These are phyloP conservation scores for Phlebiopsis flavidoalba DNA, from an alignment of 768 basidiomycete genomes.

Conservation along the genomic window DNA sequence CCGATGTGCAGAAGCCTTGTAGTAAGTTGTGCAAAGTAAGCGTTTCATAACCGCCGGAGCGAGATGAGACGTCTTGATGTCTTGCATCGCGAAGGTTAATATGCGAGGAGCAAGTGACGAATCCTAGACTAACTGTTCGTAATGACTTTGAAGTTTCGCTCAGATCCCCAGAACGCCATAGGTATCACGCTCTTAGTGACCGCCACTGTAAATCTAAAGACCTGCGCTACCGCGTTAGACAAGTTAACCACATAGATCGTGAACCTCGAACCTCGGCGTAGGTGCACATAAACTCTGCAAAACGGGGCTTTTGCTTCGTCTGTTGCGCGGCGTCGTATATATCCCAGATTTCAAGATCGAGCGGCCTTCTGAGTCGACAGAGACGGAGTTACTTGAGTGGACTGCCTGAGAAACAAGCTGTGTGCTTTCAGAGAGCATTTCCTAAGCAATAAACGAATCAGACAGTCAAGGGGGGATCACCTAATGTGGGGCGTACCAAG, in stretches of 20 bases:
- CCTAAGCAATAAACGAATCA: conserved; percentile 33
- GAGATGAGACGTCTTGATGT: conserved; percentile 69
- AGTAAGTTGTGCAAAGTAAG: conserved; percentile 69
- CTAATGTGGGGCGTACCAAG: conserved; percentile 36
- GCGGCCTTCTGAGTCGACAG: conserved; percentile 50
- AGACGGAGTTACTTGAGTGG: conserved; percentile 31
- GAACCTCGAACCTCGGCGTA: conserved; percentile 47
- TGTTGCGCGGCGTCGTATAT: conserved; percentile 41
- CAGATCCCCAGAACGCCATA: conserved; percentile 72
- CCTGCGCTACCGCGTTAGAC: conserved; percentile 35
- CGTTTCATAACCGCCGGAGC: conserved; percentile 77
- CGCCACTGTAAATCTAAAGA: conserved; percentile 59
- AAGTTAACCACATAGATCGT: neutral
- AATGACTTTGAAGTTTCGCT: conserved; percentile 55
- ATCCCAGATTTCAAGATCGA: conserved; percentile 39
- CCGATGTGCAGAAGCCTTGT: conserved; percentile 68
- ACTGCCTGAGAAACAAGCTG: conserved; percentile 51
- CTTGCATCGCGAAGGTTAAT: conserved; percentile 32
- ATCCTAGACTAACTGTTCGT: conserved; percentile 41
- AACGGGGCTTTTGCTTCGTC: conserved; percentile 60
- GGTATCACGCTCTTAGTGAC: conserved; percentile 72
- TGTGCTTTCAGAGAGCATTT: conserved; percentile 68
- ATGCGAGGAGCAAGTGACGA: neutral
- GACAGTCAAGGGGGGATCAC: too few relatives aligned
- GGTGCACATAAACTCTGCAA: conserved; percentile 69